Percentiles rank a stretch among this genome's conserved stretches.
Conservation (phyloP, 208 protist species). For the Angomonas deanei region DNA sequence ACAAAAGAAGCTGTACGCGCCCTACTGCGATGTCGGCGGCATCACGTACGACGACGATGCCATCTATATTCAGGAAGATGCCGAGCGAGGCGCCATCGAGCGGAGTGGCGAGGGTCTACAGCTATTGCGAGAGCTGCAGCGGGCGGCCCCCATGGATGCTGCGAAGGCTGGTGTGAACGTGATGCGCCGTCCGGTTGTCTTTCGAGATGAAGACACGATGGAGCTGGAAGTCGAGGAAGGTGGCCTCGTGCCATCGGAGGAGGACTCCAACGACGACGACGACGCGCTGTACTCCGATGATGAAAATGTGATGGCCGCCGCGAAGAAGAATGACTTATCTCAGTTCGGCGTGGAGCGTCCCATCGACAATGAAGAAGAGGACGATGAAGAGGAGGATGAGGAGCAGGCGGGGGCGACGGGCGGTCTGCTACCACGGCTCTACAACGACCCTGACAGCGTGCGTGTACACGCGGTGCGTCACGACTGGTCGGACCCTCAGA, state of each 20-base stretch:
- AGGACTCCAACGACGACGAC: conserved; percentile 39
- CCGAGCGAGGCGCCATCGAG: conserved; percentile 71
- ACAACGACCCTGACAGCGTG: conserved; percentile 61
- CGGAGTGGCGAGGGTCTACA: conserved; percentile 79
- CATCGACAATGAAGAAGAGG: conserved; percentile 20
- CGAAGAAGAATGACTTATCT: not conserved
- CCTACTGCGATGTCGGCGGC: conserved; percentile 97
- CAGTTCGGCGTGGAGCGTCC: conserved; percentile 16
- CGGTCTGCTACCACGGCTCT: conserved; percentile 28
- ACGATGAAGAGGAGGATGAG: conserved; percentile 19
- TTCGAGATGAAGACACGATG: conserved; percentile 78
- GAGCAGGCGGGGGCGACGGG: conserved; percentile 22
- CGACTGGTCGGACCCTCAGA: conserved; percentile 51
- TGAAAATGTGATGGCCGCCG: conserved; percentile 11
- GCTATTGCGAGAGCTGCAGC: conserved; percentile 77
- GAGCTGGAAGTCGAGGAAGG: conserved; percentile 70
- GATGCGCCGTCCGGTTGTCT: conserved; percentile 69
- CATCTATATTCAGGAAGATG: conserved; percentile 94
- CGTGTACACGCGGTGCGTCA: conserved; percentile 31
- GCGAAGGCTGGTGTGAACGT: conserved; percentile 36
- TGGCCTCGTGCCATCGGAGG: conserved; percentile 26
- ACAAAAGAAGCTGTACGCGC: conserved; percentile 96
- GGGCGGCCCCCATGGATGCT: conserved; percentile 66
- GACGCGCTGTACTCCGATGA: conserved; percentile 16
- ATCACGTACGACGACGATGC: conserved; percentile 98